Evolutionary conservation across 192 early-diverging fungal species (phyloP), one percentile per base, ranked within the genome.

Genomic region (Backusella macrospora): DNA sequence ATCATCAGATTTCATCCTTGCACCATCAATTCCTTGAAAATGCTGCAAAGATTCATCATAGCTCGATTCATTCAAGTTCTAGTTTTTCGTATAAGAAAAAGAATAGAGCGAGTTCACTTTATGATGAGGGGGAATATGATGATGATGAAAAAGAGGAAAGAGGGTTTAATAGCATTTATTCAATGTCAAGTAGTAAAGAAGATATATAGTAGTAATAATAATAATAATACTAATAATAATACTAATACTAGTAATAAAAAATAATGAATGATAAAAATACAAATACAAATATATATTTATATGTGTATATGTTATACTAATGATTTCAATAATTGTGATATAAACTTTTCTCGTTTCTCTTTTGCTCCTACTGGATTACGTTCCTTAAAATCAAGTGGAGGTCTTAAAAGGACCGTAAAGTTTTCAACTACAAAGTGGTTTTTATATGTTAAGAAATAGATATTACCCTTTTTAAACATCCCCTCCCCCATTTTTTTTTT

Each of bases 321-420:
- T 14, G 59, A 26, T 63, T 52, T 62, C 23, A 75, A 45, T 12
- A 76, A 44, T 39, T 72, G n/a, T 9, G 21, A 18, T 15, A 77
- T 72, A 21, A 71, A 71, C 16, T 72, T 67, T 37, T 78, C 63
- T 62, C 62, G 44, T 40, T 78, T 74, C 64, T 64, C 40, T 38
- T 44, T 39, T 16, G 76, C 70, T n/a, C 44, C 66, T 18, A 55
- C 70, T 21, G 80, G 80, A 63, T 81, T 81, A 18, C 55, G 38
- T 43, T 81, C 80, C 18, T 74, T 78, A 29, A 48, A 74, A 18
- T 59, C 65, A 9, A 69, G 4, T 29, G 81, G 81, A 1, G 79
- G 75, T 7, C 82, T 82, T 38, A 86, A 49, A 3, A 86, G 34
- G 5, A 77, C 72, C 14, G 72, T 80, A 64, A 86, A 86, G 10